Base-by-base conservation (phyloP, 306 rosid genomes). In the Dalbergia cochinchinensis region DNA sequence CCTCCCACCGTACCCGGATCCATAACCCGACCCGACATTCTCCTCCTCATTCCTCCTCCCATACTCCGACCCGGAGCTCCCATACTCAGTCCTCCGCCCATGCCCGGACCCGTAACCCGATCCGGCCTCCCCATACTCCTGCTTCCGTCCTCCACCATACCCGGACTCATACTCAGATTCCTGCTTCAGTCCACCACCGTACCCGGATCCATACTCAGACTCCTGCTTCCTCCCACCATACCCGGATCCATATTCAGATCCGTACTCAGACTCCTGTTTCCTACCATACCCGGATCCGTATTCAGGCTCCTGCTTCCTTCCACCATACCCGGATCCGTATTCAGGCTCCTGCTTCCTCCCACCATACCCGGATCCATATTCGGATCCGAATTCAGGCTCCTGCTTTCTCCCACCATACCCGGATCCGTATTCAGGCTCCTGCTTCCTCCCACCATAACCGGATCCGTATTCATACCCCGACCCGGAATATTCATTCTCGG, bases 291-390 rank as follows among this genome's bases (percentile, higher is more conserved):
- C 90, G 0, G 87, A 79, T n/a, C 79, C 85, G 8, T 64, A 75
- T 18, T 71, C 89, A 4, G 80, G 20, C 6, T 79, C 86, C 7
- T 84, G 33, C 14, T 19, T 73, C 4, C 22, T 35, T 3, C 70
- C 78, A 0, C 76, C 79, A 73, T 75, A 69, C 34, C 78, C 85
- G 7, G 81, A 78, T n/a, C 51, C 83, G 42, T 77, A 19, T 35
- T 48, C 68, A 0, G 80, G 33, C 7, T 69, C 80, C 2, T 53
- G n/a, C 34, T 37, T 48, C 18, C 45, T 68, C 0, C 80, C 61
- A 3, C 85, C 85, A 53, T 87, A 82, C 4, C 78, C 88, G 0
- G 84, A 73, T 6, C 85, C 85, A 53, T 87, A 82, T 4, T 76
- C 88, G 0, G 84, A 73, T 6, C 80, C 84, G 20, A 59, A 72